Base-by-base conservation (phyloP, 148 eudicot species). In the Mesembryanthemum crystallinum region DNA sequence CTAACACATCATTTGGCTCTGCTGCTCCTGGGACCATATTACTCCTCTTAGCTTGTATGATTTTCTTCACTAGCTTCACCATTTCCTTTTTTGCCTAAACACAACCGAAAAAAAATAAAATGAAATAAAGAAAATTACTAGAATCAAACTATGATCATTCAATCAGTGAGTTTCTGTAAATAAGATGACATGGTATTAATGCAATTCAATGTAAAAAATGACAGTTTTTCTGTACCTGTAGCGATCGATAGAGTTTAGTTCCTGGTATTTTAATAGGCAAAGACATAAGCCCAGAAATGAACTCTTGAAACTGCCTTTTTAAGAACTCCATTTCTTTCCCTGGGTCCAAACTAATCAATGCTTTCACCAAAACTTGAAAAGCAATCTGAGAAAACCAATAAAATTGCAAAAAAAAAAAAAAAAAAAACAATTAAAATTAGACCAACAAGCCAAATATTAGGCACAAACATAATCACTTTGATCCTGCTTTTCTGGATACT, bases 251-350 rank as follows among this genome's bases (percentile, higher is more conserved):
- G 28, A 94, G 98, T 65, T 82, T 84, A 68, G 80, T 94, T 78
- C 98, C 98, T 11, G 97, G 98, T 1, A 94, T n/a, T 39, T 92
- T 90, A 30, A 92, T 66, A 23, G 98, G 97, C 45, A 94, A 82
- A 11, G 95, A 92, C 95, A 94, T 90, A 24, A 94, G 92, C 32
- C 98, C 98, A 0, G 97, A 91, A 23, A 92, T 92, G 79, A 94
- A 94, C 81, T 86, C 93, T 73, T 90, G 93, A 77, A 94, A 94
- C 30, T 90, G 86, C 33, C 67, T 84, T 80, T 80, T 88, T 54
- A 94, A 72, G 27, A 83, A 84, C 73, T 94, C 89, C 92, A 94
- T 84, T 74, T 92, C 96, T 28, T 87, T 80, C 47, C 95, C 95
- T 32, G 86, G 87, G 63, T 94, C 93, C 86, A 94, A 72, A 78